Evolutionary conservation across 2,329 filamentous ascomycete genomes (phyloP).

Genomic region (Monilinia laxa): DNA sequence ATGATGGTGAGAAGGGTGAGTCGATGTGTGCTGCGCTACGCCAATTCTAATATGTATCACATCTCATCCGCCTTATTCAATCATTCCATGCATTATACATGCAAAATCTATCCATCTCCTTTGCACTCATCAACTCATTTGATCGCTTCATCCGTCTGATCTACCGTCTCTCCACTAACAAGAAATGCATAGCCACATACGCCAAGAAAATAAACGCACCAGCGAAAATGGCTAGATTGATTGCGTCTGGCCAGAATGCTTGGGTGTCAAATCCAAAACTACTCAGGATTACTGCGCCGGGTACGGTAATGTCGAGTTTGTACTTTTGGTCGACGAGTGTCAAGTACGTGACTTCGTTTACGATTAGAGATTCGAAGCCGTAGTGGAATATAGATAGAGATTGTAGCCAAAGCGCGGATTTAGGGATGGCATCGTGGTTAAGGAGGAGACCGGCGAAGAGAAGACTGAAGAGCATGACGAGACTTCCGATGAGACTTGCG

Average conservation of each 20-base stretch:
- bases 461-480: conserved; percentile 97
- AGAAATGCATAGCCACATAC: conserved; percentile 87
- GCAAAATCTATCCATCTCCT: conserved; percentile 1
- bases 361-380: conserved; percentile 91
- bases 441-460: conserved; percentile 91
- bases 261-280: conserved; percentile 91
- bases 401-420: conserved; percentile 85
- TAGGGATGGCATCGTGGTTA: conserved; percentile 90
- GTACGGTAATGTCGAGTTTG: conserved; percentile 92
- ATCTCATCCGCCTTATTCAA: background rate
- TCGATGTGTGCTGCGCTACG: conserved; percentile 5
- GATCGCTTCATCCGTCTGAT: conserved; percentile 16
- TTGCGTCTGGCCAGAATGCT: conserved; percentile 80
- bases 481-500: conserved; percentile 86
- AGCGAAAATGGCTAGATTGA: conserved; percentile 79
- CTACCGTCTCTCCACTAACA: conserved; percentile 85
- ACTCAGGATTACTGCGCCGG: conserved; percentile 88
- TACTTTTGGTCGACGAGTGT: conserved; percentile 93
- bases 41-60: conserved; percentile 16
- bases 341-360: conserved; percentile 91
- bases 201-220: conserved; percentile 82
- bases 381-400: conserved; percentile 97
- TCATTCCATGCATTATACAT: conserved; percentile 11
- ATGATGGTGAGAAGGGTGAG: background rate
- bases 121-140: background rate